phyloP scores from a whole-genome alignment of 306 rosid species.

The Casuarina equisetifolia region DNA sequence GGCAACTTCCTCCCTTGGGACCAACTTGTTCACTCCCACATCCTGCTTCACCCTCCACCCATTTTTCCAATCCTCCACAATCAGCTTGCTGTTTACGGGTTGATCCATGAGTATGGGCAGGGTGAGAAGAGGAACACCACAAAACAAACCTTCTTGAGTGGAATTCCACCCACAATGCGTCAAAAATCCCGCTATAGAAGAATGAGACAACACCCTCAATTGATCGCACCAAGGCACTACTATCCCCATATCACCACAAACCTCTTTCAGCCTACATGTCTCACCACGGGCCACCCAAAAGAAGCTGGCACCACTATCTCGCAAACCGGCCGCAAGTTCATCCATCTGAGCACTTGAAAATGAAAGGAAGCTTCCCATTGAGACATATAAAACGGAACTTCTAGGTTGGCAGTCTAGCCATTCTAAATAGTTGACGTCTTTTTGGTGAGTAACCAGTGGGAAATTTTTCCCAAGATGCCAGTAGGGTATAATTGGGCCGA shows the following conservation, averaged over 20 bases:
- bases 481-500: conserved; percentile 43
- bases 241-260: conserved; percentile 25
- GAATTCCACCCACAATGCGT: conserved; percentile 65
- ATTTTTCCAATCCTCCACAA: conserved; percentile 49
- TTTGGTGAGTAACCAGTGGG: neutral
- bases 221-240: conserved; percentile 51
- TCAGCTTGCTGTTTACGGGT: conserved; percentile 33
- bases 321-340: conserved; percentile 36
- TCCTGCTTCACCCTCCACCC: conserved; percentile 40
- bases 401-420: conserved; percentile 46
- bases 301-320: conserved; percentile 35
- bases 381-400: conserved; percentile 40
- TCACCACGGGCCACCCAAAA: conserved; percentile 43
- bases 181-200: conserved; percentile 38
- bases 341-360: conserved; percentile 42
- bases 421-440: conserved; percentile 14
- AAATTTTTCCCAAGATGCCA: conserved; percentile 8
- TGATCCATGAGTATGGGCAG: conserved; percentile 43
- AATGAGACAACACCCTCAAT: conserved; percentile 47
- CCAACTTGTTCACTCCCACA: neutral
- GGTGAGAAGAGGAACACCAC: conserved; percentile 44
- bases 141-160: conserved; percentile 38
- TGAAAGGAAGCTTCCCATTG: conserved; percentile 43
- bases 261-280: conserved; percentile 6
- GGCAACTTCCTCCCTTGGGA: conserved; percentile 34